Conservation (phyloP, 768 basidiomycete species). For the Leccinum longicurvipes region DNA sequence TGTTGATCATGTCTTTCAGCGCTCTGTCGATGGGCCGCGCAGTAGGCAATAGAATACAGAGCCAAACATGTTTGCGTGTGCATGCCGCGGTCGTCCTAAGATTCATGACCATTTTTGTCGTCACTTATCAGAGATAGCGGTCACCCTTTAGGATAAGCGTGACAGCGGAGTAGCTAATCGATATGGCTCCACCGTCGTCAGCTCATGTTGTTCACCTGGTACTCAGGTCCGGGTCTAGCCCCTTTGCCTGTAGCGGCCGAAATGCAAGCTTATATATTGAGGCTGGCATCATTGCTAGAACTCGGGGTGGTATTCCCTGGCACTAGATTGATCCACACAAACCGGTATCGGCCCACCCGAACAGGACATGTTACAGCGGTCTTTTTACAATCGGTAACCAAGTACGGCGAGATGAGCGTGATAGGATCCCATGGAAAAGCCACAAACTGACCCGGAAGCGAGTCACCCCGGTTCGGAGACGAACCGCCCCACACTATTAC, state of each 20-base stretch:
- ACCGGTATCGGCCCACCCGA: not conserved
- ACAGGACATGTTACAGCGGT: not conserved
- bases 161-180: not conserved
- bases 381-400: no score
- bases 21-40: not conserved
- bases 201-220: not conserved
- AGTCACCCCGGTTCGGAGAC: conserved; percentile 7
- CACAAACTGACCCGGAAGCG: conserved; percentile 11
- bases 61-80: not conserved
- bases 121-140: not conserved
- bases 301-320: no score
- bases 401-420: not conserved
- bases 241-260: not conserved
- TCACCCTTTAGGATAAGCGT: not conserved
- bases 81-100: not conserved
- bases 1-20: not conserved
- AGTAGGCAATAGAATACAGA: not conserved
- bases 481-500: conserved; percentile 17
- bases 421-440: conserved; percentile 9
- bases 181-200: not conserved
- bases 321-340: not conserved
- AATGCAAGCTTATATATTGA: not conserved
- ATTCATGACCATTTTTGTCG: not conserved
- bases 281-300: no score
- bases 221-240: not conserved